Evolutionary conservation across 2,329 filamentous ascomycete genomes (phyloP).

Genomic region (Pestalotiopsis sp.): DNA sequence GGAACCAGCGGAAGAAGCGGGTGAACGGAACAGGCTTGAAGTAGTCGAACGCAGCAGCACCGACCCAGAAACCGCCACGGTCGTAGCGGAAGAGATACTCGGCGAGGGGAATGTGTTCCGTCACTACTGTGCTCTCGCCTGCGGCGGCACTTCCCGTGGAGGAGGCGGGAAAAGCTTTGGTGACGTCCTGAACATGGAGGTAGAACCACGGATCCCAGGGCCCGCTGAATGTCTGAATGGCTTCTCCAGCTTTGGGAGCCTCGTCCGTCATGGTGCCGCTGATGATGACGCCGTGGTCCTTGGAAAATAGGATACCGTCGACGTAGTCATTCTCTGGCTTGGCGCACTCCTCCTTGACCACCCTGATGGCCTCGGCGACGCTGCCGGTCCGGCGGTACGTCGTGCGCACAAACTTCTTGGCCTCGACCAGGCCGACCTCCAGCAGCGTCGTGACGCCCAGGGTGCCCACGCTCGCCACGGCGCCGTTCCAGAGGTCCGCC

Average conservation of each 20-base stretch:
- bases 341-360: conserved; percentile 50
- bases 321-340: conserved; percentile 65
- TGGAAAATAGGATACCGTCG: conserved; percentile 70
- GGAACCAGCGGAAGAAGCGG: conserved; percentile 65
- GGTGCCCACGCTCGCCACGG: conserved; percentile 69
- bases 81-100: conserved; percentile 81
- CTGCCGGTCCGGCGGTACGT: conserved; percentile 60
- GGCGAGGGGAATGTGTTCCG: conserved; percentile 66
- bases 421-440: conserved; percentile 64
- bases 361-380: conserved; percentile 48
- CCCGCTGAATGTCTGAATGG: conserved; percentile 43
- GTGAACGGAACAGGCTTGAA: conserved; percentile 69
- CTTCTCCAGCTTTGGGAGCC: conserved; percentile 35
- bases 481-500: conserved; percentile 65
- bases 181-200: conserved; percentile 63
- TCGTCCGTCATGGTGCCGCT: conserved; percentile 64
- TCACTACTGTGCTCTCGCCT: conserved; percentile 24
- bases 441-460: conserved; percentile 69
- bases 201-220: conserved; percentile 77
- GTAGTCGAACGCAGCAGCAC: conserved; percentile 66
- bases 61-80: conserved; percentile 76
- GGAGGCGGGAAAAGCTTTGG: conserved; percentile 25
- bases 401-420: conserved; percentile 63
- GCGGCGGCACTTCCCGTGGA: conserved; percentile 26
- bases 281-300: conserved; percentile 66